Conservation (phyloP, 768 basidiomycete genomes). For the Phaeolepiota aurea region DNA sequence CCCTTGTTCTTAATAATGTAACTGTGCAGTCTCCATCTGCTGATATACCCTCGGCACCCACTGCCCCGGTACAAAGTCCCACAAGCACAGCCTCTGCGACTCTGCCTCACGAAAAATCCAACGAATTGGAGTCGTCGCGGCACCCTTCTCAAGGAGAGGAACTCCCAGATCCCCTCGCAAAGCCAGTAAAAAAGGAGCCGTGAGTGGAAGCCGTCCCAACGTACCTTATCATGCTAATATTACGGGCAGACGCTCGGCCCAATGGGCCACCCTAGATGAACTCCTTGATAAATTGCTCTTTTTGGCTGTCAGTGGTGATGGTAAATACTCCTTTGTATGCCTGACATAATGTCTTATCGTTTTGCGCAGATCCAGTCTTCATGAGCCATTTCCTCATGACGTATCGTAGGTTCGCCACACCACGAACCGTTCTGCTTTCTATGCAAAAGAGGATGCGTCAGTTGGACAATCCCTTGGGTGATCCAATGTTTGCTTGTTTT, state of each 20-base stretch:
- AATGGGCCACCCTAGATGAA: conserved; percentile 73
- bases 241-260: conserved; percentile 56
- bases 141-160: too few species aligned
- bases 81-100: too few species aligned
- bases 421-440: conserved; percentile 70
- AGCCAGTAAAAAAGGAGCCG: too few species aligned
- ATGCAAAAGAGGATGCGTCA: conserved; percentile 85
- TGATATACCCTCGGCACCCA: too few species aligned
- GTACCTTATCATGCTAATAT: too few species aligned
- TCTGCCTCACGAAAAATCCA: too few species aligned
- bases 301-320: conserved; percentile 77
- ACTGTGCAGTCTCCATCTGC: too few species aligned
- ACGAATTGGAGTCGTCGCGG: too few species aligned
- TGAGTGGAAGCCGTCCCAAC: too few species aligned
- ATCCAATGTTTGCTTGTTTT: conserved; percentile 82
- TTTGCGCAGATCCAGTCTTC: conserved; percentile 56
- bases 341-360: too few species aligned
- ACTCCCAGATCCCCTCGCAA: too few species aligned
- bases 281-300: conserved; percentile 78
- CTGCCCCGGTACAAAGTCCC: not conserved
- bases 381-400: conserved; percentile 77
- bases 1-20: too few species aligned
- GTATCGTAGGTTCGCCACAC: conserved; percentile 75
- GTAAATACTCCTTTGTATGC: conserved; percentile 25
- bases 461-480: conserved; percentile 60